Evolutionary conservation across 116 monocot species (phyloP).

Genomic region (Phalaenopsis hybrid): DNA sequence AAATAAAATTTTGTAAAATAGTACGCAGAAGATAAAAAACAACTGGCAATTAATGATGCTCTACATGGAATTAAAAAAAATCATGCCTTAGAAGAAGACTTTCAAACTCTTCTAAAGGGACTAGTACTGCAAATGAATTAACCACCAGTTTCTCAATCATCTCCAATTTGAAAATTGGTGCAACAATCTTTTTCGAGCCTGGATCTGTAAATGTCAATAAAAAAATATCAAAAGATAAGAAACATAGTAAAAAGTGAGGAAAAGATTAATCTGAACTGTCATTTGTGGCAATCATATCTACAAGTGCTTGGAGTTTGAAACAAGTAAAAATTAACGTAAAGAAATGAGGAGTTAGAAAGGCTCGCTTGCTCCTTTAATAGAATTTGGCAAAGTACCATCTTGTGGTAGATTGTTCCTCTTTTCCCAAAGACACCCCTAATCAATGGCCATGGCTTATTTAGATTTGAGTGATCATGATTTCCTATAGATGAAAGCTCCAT

Average conservation of each 20-base stretch:
- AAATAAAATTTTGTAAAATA: neutral
- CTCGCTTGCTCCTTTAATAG: neutral
- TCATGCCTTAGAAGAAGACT: slow-evolving; percentile 65
- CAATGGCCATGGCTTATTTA: neutral
- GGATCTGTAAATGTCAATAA: slow-evolving; percentile 55
- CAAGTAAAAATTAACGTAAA: neutral
- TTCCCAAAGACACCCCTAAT: neutral
- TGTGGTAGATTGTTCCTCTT: neutral
- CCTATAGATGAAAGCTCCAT: neutral
- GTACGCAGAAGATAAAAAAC: neutral
- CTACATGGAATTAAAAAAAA: slow-evolving; percentile 5
- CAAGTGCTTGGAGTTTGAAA: neutral
- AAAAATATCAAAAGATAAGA: neutral
- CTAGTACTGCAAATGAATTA: slow-evolving; percentile 48
- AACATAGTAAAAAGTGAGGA: neutral
- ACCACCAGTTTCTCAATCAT: slow-evolving; percentile 24
- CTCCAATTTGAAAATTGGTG: slow-evolving; percentile 56
- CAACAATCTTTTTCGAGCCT: slow-evolving; percentile 51
- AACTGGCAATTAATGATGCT: neutral
- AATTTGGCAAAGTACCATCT: neutral
- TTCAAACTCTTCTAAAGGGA: slow-evolving; percentile 56
- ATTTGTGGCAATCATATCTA: neutral
- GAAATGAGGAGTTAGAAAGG: neutral
- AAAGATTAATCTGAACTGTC: neutral
- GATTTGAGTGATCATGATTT: neutral